Evolutionary conservation across 306 rosid genomes (phyloP), one percentile per base, ranked within the genome.

Genomic region (Fragaria vesca): DNA sequence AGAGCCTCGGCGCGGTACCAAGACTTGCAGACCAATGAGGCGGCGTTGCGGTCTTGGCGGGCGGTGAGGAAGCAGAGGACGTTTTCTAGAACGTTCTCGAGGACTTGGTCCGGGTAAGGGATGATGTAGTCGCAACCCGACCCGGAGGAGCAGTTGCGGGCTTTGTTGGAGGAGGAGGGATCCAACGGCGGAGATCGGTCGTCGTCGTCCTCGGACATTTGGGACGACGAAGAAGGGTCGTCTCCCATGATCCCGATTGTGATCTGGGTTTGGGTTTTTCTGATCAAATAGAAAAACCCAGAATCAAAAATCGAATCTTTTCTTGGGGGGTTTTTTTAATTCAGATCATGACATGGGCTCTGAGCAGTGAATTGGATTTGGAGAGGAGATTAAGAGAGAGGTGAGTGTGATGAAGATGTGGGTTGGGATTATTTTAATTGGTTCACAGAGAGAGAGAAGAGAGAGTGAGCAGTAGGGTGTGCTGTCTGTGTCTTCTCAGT

Each of bases 11-110:
- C 97, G 3, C 93, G 93, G 79, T 79, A 93, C 98, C 98, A 93
- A 6, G 92, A 91, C 85, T 90, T 91, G 86, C 97, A 91, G 48
- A 93, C 97, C 87, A 93, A 89, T 85, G 98, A 91, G 87, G 97
- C 98, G 34, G 96, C 92, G 93, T 86, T 93, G 32, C 98, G 95
- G 91, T 93, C 98, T 8, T 87, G 84, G 42, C 97, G 88, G 9
- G 89, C 85, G 58, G 89, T 82, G 32, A 93, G 93, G 78, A 93
- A 93, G 88, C 90, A 91, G 62, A 93, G 95, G n/a, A 93, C 98
- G 95, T 87, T 93, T 34, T 93, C 98, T 2, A 93, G 91, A 3
- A 93, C 98, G 86, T 93, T 93, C 87, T 91, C 97, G 6, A 93
- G 91, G 13, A 90, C 93, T 55, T 93, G 93, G 89, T 90, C 98